A percentile compares a stretch with the other conserved stretches of the same genome.
These are phyloP conservation scores for Deinandra increscens DNA, from an alignment of 129 eudicot genomes.

Conservation along the genomic window DNA sequence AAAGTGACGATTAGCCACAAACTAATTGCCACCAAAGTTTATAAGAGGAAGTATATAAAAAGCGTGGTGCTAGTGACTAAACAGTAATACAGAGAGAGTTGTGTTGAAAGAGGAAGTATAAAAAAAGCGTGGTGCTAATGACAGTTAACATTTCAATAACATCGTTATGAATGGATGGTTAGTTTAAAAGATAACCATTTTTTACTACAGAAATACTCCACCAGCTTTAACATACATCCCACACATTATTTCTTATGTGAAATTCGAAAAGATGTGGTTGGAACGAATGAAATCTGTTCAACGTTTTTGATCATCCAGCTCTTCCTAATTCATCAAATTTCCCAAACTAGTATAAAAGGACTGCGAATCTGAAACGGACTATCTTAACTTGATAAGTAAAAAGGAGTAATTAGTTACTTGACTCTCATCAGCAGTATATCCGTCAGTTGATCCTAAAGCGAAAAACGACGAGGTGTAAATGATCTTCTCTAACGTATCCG, in stretches of 20 bases:
- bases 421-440: conserved; percentile 68
- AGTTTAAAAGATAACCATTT: neutral
- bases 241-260: neutral
- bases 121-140: neutral
- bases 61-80: neutral
- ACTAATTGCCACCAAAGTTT: neutral
- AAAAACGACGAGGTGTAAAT: conserved; percentile 81
- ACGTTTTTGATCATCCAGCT: neutral
- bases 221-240: conserved; percentile 2
- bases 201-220: neutral
- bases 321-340: neutral
- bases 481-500: conserved; percentile 54
- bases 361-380: neutral
- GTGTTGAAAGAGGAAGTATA: neutral
- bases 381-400: neutral
- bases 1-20: too few species aligned
- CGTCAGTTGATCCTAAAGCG: conserved; percentile 80
- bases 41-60: neutral
- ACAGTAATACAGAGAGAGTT: neutral
- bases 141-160: conserved; percentile 9
- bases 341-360: neutral
- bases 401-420: conserved; percentile 50
- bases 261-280: neutral
- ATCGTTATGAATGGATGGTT: neutral
- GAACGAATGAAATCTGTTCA: neutral